Evolutionary conservation across 495 filamentous ascomycete genomes (phyloP).

Genomic region (Aspergillus biplanus): DNA sequence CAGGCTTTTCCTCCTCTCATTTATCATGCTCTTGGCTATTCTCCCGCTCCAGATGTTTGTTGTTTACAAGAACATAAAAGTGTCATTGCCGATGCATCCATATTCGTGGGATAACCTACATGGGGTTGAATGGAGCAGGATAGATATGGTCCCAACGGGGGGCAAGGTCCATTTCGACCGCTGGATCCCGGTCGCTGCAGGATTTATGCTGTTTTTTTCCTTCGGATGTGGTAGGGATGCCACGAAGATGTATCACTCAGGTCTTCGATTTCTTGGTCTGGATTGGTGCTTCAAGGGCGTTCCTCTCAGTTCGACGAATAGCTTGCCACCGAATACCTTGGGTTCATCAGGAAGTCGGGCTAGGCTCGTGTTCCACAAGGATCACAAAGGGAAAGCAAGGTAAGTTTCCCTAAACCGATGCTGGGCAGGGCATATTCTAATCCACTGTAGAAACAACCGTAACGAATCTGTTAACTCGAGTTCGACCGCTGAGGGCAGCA

Average conservation of each 20-base stretch:
- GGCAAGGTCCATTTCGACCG: conserved; percentile 61
- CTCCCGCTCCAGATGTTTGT: conserved; percentile 66
- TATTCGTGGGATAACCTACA: conserved; percentile 63
- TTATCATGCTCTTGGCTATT: conserved; percentile 66
- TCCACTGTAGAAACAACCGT: conserved; percentile 11
- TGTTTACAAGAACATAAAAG: conserved; percentile 57
- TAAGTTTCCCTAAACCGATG: conserved; percentile 6
- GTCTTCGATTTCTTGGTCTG: conserved; percentile 34
- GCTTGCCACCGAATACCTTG: conserved; percentile 12
- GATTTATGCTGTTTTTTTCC: conserved; percentile 69
- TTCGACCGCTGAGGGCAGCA: conserved; percentile 8
- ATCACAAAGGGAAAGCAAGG: conserved; percentile 22
- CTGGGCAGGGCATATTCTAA: background rate
- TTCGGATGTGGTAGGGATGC: conserved; percentile 84
- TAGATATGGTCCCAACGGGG: conserved; percentile 64
- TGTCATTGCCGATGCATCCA: conserved; percentile 38
- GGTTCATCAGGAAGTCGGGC: conserved; percentile 30
- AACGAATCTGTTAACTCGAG: conserved; percentile 12
- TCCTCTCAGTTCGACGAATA: conserved; percentile 19
- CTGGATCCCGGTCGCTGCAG: conserved; percentile 67
- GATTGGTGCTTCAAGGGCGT: conserved; percentile 31
- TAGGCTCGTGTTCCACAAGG: conserved; percentile 33
- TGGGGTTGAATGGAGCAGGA: conserved; percentile 56
- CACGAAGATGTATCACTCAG: conserved; percentile 66
- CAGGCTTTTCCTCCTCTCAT: conserved; percentile 77